Percentiles rank a stretch among this genome's conserved stretches.
phyloP scores from a whole-genome alignment of 2,329 filamentous ascomycete genomes.

The Aspergillus sp. region DNA sequence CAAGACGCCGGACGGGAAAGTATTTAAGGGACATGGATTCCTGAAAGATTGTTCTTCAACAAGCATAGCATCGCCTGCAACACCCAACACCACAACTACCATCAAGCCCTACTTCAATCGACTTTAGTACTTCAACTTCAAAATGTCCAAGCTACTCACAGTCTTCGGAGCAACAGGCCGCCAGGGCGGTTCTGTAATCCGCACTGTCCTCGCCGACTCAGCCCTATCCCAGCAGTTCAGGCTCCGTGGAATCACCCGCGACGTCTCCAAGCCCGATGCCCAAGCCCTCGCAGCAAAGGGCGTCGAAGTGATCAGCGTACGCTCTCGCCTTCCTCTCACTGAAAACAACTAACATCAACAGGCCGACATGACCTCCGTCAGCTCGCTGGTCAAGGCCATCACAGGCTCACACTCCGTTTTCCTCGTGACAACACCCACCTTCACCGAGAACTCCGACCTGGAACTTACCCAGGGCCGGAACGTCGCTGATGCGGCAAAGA shows the following conservation, averaged over 20 bases:
- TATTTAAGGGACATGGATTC: neutral
- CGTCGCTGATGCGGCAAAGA: slow-evolving; percentile 40
- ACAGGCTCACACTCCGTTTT: slow-evolving; percentile 50
- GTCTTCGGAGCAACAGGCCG: slow-evolving; percentile 56
- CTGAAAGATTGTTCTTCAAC: neutral
- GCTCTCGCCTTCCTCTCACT: neutral
- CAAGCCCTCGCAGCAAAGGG: slow-evolving; percentile 15
- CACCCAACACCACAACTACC: neutral
- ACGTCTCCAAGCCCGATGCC: slow-evolving; percentile 5
- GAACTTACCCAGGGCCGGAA: slow-evolving; percentile 37
- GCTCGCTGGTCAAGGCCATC: slow-evolving; percentile 44
- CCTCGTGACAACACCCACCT: slow-evolving; percentile 47
- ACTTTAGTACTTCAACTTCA: neutral
- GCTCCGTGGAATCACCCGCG: slow-evolving; percentile 9
- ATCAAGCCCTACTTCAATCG: neutral
- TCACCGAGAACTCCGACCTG: neutral
- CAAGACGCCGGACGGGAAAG: neutral
- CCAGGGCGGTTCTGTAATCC: slow-evolving; percentile 52
- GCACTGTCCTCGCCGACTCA: slow-evolving; percentile 31
- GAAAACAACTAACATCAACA: neutral
- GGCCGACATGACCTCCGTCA: slow-evolving; percentile 42
- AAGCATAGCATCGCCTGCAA: neutral
- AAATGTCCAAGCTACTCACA: slow-evolving; percentile 28
- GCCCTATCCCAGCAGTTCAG: slow-evolving; percentile 2
- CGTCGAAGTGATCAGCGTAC: slow-evolving; percentile 37